Evolutionary conservation across 2,329 filamentous ascomycete species (phyloP), one percentile per base, ranked within the genome.

Genomic region (Drechslerella coelobrocha): DNA sequence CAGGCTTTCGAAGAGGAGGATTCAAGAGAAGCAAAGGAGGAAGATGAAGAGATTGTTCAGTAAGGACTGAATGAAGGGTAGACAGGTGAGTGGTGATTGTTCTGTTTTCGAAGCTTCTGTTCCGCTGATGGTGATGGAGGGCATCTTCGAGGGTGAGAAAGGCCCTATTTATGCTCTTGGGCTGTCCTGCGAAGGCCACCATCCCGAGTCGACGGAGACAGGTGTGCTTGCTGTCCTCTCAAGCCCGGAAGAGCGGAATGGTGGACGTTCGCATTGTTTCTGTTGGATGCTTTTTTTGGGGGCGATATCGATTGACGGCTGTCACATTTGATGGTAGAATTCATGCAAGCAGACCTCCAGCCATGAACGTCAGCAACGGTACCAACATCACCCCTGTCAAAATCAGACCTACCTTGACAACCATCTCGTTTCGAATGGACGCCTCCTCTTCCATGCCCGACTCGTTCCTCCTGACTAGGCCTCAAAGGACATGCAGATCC

Each of bases 161-260:
- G 73, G 68, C 63, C 59, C 74, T 75, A 75, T 75, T 75, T 75
- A 75, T 75, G 73, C 66, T 59, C 37, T 63, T 41, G 34, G 37
- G 59, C 55, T 29, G 41, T 47, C 53, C 31, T 63, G 31, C 54
- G 55, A 63, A 48, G 47, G 26, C 59, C 31, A 63, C 21, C 47
- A 71, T 71, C 37, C 50, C 39, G 52, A 53, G 52, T 23, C 52
- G 54, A 63, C 54, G 34, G 53, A 48, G 52, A 27, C 47, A 52
- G 59, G 48, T 43, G 52, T 55, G 43, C 19, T 23, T 57, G 37
- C 50, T 60, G 27, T 60, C 39, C 57, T 59, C 57, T 63, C 48
- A 39, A 63, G 59, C 59, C 53, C 59, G 53, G 53, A 29, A 63
- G 26, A 57, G 59, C 19, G 59, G 53, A 45, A 63, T 63, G 14